Conservation (phyloP, 176 grass and related monocot species). For the Pontederia paniculata region DNA sequence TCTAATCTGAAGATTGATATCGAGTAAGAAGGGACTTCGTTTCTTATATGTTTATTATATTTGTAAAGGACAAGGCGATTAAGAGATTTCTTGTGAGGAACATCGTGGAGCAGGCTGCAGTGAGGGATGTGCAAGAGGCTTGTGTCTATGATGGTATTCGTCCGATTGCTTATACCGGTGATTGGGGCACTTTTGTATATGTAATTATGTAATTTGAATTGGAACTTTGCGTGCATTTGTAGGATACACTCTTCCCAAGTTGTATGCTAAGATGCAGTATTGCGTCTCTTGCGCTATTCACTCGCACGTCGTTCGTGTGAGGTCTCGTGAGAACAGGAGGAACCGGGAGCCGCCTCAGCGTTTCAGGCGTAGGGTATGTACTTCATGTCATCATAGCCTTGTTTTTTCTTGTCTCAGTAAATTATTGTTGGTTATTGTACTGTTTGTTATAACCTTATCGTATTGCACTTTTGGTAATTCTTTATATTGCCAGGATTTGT, state of each 20-base stretch:
- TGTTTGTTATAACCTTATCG: too few relatives aligned
- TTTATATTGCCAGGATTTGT: too few relatives aligned
- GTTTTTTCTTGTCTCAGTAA: too few relatives aligned
- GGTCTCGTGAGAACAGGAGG: slow-evolving; percentile 50
- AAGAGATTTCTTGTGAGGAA: slow-evolving; percentile 69
- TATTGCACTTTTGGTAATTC: too few relatives aligned
- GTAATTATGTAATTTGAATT: neutral
- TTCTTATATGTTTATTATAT: too few relatives aligned
- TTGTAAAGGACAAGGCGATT: slow-evolving; percentile 63
- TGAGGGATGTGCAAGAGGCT: slow-evolving; percentile 61
- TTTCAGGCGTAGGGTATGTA: slow-evolving; percentile 61
- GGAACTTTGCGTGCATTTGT: neutral
- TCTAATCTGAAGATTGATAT: too few relatives aligned
- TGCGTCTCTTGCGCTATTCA: slow-evolving; percentile 76
- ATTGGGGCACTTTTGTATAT: neutral
- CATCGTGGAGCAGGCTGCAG: slow-evolving; percentile 46
- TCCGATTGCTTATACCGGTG: neutral
- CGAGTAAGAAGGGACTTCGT: too few relatives aligned
- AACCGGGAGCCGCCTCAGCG: slow-evolving; percentile 48
- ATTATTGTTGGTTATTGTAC: too few relatives aligned
- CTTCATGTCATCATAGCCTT: neutral
- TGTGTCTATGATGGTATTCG: slow-evolving; percentile 45
- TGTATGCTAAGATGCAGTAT: slow-evolving; percentile 60
- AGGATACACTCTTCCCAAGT: slow-evolving; percentile 72
- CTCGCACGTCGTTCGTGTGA: slow-evolving; percentile 37